phyloP scores from a whole-genome alignment of 306 rosid species.

The Citrullus mucosospermus region DNA sequence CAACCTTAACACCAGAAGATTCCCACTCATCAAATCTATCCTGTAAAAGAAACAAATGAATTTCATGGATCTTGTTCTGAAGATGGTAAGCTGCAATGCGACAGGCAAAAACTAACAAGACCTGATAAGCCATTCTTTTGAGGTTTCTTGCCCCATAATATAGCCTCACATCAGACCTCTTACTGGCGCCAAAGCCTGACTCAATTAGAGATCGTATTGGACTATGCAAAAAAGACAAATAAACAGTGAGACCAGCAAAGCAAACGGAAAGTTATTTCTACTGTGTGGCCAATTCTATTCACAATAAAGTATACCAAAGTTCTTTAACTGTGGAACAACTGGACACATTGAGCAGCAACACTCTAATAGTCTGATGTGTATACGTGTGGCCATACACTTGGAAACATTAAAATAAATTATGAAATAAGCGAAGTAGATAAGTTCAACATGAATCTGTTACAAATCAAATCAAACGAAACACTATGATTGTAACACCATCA shows the following conservation, averaged over 20 bases:
- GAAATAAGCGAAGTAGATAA: neutral
- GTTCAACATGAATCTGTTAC: neutral
- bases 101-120: constrained; percentile 15
- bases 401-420: neutral
- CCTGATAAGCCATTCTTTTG: constrained; percentile 94
- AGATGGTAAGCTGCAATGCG: neutral
- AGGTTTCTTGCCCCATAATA: constrained; percentile 86
- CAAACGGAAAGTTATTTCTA: neutral
- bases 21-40: constrained; percentile 91
- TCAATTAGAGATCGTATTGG: constrained; percentile 85
- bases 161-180: constrained; percentile 74
- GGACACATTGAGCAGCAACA: neutral
- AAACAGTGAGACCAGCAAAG: neutral
- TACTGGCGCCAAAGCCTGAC: constrained; percentile 54
- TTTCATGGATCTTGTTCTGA: neutral
- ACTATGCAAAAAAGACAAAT: constrained; percentile 26
- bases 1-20: constrained; percentile 73
- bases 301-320: neutral
- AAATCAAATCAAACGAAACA: neutral
- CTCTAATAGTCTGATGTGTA: neutral
- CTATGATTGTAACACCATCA: neutral
- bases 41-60: constrained; percentile 27
- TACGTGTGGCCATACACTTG: neutral
- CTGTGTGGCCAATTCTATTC: neutral
- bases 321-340: neutral